Evolutionary conservation across 2,329 filamentous ascomycete species (phyloP).

Genomic region (Neurospora crassa): DNA sequence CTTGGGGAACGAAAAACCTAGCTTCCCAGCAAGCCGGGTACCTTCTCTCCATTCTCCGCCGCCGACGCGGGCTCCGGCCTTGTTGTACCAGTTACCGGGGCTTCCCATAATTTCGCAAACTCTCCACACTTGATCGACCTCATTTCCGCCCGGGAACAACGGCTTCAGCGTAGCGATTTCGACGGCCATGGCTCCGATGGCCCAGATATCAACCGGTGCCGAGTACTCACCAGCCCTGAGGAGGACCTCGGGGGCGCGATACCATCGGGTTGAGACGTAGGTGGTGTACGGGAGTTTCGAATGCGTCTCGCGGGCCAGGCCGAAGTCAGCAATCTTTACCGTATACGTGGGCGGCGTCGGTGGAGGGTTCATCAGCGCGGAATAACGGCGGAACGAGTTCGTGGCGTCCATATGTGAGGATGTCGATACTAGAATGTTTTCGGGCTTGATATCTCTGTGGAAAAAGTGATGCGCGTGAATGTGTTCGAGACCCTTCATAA

Average conservation of each 20-base stretch:
- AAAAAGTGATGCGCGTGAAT: conserved; percentile 97
- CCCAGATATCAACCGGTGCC: conserved; percentile 97
- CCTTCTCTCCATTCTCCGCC: conserved; percentile 98
- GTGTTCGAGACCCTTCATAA: conserved; percentile 90
- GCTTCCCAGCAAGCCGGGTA: conserved; percentile 81
- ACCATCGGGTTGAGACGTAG: conserved; percentile 97
- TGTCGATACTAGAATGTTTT: conserved; percentile 95
- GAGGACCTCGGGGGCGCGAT: conserved; percentile 90
- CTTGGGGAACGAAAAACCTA: conserved; percentile 98
- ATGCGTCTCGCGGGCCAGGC: conserved; percentile 91
- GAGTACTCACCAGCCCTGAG: conserved; percentile 94
- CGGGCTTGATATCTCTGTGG: conserved; percentile 97
- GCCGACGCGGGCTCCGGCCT: conserved; percentile 74
- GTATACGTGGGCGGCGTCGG: conserved; percentile 90
- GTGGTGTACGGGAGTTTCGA: conserved; percentile 96
- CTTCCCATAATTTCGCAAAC: conserved; percentile 99
- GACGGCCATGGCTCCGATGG: conserved; percentile 95
- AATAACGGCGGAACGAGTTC: conserved; percentile 88
- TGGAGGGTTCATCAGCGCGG: conserved; percentile 83
- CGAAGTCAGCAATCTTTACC: conserved; percentile 98
- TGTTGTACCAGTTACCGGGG: conserved; percentile 96
- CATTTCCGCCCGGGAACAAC: conserved; percentile 92
- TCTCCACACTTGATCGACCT: conserved; percentile 98
- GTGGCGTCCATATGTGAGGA: conserved; percentile 72
- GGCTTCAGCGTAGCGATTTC: conserved; percentile 96